Base-by-base conservation (phyloP, 164 flowering plant species). In the Nymphaea thermarum region DNA sequence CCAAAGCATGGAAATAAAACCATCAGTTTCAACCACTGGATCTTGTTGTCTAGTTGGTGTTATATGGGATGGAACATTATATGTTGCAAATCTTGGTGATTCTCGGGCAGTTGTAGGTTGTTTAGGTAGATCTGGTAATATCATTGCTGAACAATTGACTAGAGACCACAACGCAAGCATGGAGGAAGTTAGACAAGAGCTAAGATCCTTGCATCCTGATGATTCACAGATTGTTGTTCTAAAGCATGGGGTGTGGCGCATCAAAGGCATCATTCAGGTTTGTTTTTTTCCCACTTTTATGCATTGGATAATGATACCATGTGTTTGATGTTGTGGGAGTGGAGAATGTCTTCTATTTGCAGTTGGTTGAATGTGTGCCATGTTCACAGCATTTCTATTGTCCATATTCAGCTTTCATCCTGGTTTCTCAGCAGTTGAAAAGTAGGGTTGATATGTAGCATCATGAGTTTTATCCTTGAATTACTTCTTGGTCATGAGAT, bases 181-280 rank as follows among this genome's bases (percentile, higher is more conserved):
- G 74, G 93, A 84, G 74, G 90, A 86, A 72, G 84, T 90, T 55
- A 88, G 98, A 71, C 78, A 76, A 62, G 93, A 90, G 71, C 78
- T 92, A 42, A 77, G 66, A 76, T 68, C 83, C 16, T 63, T 66
- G 63, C 93, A 90, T 80, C 93, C 93, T 2, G 90, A 88, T 71
- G 95, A 88, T 75, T 68, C 88, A 25, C 78, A 85, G 16, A 78
- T 90, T 68, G 86, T 92, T 7, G 83, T 84, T 47, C 15, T 70
- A 69, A 86, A 73, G 71, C 69, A 88, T 17, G 95, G 95, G 7
- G 86, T 79, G 3, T 92, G 95, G 93, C 87, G 96, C 43, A 73
- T 92, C 63, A 92, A 85, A 73, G 96, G 96, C 73, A 86, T 90
- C 62, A 88, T 88, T 67, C 91, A 90, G 98, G 96, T 92, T 57